A percentile compares a stretch with the other conserved stretches of the same genome.
Conservation (phyloP, 1,139 yeast genomes). For the Trichomonascaceae sp. region DNA sequence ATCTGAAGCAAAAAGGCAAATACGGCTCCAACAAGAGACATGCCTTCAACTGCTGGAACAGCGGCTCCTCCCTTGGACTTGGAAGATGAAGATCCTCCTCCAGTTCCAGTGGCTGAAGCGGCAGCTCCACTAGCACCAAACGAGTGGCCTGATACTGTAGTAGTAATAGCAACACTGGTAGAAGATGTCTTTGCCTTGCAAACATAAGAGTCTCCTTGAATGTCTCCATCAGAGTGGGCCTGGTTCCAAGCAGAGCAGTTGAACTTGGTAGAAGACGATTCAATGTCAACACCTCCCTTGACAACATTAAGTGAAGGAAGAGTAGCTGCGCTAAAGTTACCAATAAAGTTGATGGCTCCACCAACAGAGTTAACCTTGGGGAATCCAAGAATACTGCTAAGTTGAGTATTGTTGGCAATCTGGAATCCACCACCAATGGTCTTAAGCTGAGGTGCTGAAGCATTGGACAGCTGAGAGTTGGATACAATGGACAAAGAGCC, state of each 20-base stretch:
- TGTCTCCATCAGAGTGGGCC: conserved; percentile 52
- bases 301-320: conserved; percentile 68
- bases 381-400: conserved; percentile 65
- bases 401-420: conserved; percentile 73
- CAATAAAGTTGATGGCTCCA: conserved; percentile 80
- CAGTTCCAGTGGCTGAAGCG: conserved; percentile 30
- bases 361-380: conserved; percentile 64
- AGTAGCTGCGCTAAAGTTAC: conserved; percentile 75
- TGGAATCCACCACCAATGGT: conserved; percentile 73
- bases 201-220: conserved; percentile 82
- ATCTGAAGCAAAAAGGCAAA: conserved; percentile 32
- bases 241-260: conserved; percentile 72
- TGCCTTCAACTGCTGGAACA: conserved; percentile 21
- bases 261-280: conserved; percentile 65
- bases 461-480: conserved; percentile 63
- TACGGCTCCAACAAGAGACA: conserved; percentile 30
- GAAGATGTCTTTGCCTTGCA: conserved; percentile 69
- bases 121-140: conserved; percentile 18
- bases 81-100: conserved; percentile 35
- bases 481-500: conserved; percentile 71
- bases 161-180: conserved; percentile 41
- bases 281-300: conserved; percentile 85
- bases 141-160: conserved; percentile 17
- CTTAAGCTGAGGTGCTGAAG: conserved; percentile 66
- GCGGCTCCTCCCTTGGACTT: conserved; percentile 43